phyloP scores from a whole-genome alignment of 345 rosid species.

The Firmiana major region DNA sequence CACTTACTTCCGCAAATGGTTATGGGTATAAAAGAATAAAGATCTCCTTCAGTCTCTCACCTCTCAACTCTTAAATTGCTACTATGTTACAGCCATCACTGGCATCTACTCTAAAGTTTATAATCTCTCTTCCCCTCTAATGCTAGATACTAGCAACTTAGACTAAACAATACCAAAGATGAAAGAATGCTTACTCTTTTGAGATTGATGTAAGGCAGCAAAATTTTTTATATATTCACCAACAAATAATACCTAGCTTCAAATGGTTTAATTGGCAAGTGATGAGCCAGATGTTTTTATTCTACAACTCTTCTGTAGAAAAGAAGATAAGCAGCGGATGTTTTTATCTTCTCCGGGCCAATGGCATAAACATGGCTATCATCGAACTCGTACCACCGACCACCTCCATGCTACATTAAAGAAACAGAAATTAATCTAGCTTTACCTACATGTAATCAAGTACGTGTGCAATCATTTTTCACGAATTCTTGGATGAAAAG shows the following conservation, averaged over 20 bases:
- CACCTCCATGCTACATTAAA: conserved; percentile 76
- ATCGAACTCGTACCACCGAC: conserved; percentile 88
- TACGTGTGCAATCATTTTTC: background rate
- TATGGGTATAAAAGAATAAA: conserved; percentile 9
- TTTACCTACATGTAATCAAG: background rate
- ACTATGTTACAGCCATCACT: conserved; percentile 37
- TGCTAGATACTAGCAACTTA: conserved; percentile 10
- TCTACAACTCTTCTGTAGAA: conserved; percentile 86
- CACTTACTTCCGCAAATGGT: conserved; percentile 14
- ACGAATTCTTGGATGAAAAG: no score
- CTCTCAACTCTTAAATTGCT: conserved; percentile 16
- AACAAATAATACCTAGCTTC: conserved; percentile 10
- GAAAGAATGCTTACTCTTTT: conserved; percentile 31
- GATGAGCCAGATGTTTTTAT: conserved; percentile 19
- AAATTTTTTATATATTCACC: conserved; percentile 27
- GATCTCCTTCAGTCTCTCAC: conserved; percentile 7
- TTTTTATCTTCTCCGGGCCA: conserved; percentile 79
- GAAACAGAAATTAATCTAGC: conserved; percentile 10
- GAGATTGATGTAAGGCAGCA: conserved; percentile 8
- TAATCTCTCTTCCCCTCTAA: conserved; percentile 4
- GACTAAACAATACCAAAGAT: conserved; percentile 23
- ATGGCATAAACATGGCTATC: conserved; percentile 78
- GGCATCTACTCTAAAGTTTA: conserved; percentile 19
- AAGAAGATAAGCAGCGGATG: conserved; percentile 92
- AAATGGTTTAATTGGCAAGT: background rate